Percentiles rank a stretch among this genome's conserved stretches.
Evolutionary conservation across 495 filamentous ascomycete species (phyloP).

Genomic region (Penicillium tannophilum): DNA sequence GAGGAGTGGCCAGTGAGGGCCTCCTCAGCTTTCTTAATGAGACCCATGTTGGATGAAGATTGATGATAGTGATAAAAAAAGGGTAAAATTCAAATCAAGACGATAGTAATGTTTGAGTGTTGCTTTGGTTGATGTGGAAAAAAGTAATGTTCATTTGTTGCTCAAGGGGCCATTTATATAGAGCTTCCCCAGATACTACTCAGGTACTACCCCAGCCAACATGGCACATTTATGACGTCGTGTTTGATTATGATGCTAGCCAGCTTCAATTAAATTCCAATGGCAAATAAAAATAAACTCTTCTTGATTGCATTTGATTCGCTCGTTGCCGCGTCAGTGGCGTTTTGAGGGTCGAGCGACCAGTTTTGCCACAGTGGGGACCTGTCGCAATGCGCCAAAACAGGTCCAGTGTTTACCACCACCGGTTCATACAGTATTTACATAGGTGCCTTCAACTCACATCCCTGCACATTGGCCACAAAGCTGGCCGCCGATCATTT

Average conservation of each 20-base stretch:
- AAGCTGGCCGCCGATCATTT: neutral
- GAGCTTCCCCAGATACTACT: neutral
- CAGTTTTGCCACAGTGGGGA: neutral
- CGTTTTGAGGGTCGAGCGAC: neutral
- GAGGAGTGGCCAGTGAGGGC: slow-evolving; percentile 7
- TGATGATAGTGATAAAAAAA: neutral
- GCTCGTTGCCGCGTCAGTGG: neutral
- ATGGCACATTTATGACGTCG: neutral
- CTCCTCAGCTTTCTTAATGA: slow-evolving; percentile 18
- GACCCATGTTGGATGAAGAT: slow-evolving; percentile 11
- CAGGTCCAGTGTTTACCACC: neutral
- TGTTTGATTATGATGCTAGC: neutral
- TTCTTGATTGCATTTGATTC: neutral
- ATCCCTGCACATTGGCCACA: neutral
- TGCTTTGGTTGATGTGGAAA: neutral
- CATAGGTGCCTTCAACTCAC: neutral
- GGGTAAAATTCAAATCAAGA: neutral
- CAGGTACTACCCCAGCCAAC: neutral
- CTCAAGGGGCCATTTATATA: neutral
- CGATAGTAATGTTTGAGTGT: neutral
- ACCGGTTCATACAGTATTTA: neutral
- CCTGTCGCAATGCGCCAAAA: neutral
- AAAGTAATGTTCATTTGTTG: neutral
- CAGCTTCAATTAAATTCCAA: neutral
- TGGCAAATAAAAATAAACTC: neutral